Percentiles rank a stretch among this genome's conserved stretches.
Evolutionary conservation across 2,329 filamentous ascomycete genomes (phyloP).

Genomic region (Neopestalotiopsis sp.): DNA sequence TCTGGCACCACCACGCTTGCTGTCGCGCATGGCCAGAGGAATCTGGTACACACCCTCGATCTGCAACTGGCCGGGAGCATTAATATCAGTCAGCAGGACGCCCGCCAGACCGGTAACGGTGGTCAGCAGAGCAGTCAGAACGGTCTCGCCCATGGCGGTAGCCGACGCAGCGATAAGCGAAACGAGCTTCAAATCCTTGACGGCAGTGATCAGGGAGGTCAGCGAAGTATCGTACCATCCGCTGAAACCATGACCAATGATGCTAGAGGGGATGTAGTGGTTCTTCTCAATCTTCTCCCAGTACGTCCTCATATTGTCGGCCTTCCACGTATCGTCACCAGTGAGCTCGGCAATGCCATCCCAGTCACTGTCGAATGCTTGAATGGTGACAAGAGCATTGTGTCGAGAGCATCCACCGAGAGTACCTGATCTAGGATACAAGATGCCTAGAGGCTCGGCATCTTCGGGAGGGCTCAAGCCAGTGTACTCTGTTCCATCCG

Average conservation of each 20-base stretch:
- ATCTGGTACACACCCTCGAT: constrained; percentile 47
- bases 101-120: constrained; percentile 11
- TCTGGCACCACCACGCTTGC: constrained; percentile 52
- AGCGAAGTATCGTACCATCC: constrained; percentile 59
- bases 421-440: constrained; percentile 52
- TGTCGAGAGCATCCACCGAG: constrained; percentile 60
- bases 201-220: constrained; percentile 51
- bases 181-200: constrained; percentile 51
- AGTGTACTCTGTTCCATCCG: constrained; percentile 42
- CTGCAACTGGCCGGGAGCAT: constrained; percentile 4
- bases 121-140: constrained; percentile 25
- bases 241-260: constrained; percentile 57
- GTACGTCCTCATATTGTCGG: constrained; percentile 5
- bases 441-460: constrained; percentile 46
- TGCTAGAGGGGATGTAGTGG: constrained; percentile 34
- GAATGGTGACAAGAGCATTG: constrained; percentile 63
- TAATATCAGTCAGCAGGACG: constrained; percentile 20
- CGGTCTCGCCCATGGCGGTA: constrained; percentile 44
- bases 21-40: constrained; percentile 50
- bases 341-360: constrained; percentile 34
- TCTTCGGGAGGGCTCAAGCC: constrained; percentile 43
- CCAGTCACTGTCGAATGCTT: constrained; percentile 65
- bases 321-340: constrained; percentile 19
- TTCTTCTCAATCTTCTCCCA: constrained; percentile 19
- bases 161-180: constrained; percentile 51